These are phyloP conservation scores for Cyberlindnera samutprakarnensis DNA, from an alignment of 805 yeast genomes.

Conservation along the genomic window DNA sequence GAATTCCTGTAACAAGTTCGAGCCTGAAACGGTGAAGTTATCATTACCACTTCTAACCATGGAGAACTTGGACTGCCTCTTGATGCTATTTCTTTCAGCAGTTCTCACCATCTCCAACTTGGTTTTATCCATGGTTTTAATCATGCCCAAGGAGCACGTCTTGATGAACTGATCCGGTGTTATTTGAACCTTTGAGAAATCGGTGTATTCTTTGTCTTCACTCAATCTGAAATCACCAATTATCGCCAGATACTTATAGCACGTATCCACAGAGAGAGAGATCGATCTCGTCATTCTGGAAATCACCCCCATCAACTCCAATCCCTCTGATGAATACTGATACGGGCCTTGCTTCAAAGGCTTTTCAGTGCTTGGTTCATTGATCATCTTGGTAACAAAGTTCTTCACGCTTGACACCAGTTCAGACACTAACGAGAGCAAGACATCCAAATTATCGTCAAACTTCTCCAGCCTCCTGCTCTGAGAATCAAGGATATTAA, in stretches of 20 bases:
- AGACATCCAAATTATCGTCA: constrained; percentile 44
- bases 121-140: constrained; percentile 31
- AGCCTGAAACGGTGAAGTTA: constrained; percentile 22
- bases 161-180: constrained; percentile 54
- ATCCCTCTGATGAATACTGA: constrained; percentile 61
- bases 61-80: constrained; percentile 28
- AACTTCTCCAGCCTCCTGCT: constrained; percentile 15
- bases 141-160: constrained; percentile 53
- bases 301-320: constrained; percentile 50
- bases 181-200: constrained; percentile 49
- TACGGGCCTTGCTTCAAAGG: constrained; percentile 27
- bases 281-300: constrained; percentile 54
- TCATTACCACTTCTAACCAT: constrained; percentile 26
- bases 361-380: constrained; percentile 25
- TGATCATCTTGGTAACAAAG: constrained; percentile 48
- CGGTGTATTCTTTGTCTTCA: constrained; percentile 55
- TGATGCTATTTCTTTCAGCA: constrained; percentile 14
- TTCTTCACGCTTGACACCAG: constrained; percentile 57
- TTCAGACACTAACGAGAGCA: constrained; percentile 55
- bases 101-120: constrained; percentile 17
- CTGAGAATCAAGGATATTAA: constrained; percentile 24
- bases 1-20: constrained; percentile 27
- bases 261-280: constrained; percentile 39
- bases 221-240: constrained; percentile 65
- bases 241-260: constrained; percentile 41